A percentile compares a stretch with the other conserved stretches of the same genome.
Conservation (phyloP, 768 basidiomycete genomes). For the Lentinula raphanica region DNA sequence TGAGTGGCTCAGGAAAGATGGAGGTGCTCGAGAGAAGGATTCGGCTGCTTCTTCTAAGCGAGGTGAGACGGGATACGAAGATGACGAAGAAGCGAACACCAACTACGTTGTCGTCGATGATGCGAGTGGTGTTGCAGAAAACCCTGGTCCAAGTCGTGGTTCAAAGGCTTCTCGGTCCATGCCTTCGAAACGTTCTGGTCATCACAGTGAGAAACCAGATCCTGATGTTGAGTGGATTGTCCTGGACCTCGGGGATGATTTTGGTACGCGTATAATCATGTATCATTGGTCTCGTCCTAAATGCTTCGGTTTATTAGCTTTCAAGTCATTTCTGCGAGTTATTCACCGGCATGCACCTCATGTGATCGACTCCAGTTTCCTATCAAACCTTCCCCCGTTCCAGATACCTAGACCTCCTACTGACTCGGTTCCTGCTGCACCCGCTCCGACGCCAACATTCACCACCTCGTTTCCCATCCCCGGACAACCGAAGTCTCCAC, state of each 20-base stretch:
- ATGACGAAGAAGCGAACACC: background rate
- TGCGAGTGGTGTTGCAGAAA: background rate
- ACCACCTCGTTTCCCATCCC: constrained; percentile 10
- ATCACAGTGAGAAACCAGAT: constrained; percentile 12
- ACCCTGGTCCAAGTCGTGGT: background rate
- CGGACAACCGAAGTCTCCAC: background rate
- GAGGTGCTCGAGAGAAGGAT: background rate
- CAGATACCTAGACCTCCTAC: constrained; percentile 8
- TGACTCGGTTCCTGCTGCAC: constrained; percentile 13
- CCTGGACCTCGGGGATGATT: constrained; percentile 46
- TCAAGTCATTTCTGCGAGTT: constrained; percentile 44
- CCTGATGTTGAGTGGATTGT: constrained; percentile 45
- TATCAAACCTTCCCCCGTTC: constrained; percentile 20
- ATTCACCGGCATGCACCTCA: constrained; percentile 38
- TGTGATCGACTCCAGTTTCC: constrained; percentile 36
- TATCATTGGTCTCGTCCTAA: background rate
- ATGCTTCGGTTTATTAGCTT: constrained; percentile 27
- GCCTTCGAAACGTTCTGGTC: background rate
- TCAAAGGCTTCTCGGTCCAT: background rate
- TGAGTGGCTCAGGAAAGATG: background rate
- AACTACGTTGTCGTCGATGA: constrained; percentile 2
- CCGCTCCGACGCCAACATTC: constrained; percentile 23
- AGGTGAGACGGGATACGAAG: background rate
- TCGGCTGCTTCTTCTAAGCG: background rate
- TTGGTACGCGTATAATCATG: constrained; percentile 23